These are phyloP conservation scores for Citrullus amarus DNA, from an alignment of 306 rosid species.

Conservation along the genomic window DNA sequence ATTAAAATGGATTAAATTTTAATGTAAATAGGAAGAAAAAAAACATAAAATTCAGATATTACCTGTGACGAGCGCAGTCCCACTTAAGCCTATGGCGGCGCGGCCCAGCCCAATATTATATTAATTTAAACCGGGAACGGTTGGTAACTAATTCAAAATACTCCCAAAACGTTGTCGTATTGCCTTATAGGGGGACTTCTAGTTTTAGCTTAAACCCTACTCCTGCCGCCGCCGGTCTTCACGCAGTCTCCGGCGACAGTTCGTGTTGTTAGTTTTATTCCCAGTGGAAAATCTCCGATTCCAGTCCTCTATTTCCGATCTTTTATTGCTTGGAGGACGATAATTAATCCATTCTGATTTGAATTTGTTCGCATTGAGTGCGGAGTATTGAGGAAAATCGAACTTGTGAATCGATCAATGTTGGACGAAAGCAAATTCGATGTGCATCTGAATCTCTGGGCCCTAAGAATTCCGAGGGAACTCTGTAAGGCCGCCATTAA, in stretches of 20 bases:
- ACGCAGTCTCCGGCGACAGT: neutral
- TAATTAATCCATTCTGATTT: neutral
- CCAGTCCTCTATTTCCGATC: neutral
- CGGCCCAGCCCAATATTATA: neutral
- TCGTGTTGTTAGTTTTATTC: neutral
- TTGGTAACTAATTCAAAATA: neutral
- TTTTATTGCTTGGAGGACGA: neutral
- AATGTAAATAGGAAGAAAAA: no score
- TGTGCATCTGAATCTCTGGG: constrained; percentile 48
- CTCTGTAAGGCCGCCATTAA: constrained; percentile 61
- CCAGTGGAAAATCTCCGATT: neutral
- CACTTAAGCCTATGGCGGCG: neutral
- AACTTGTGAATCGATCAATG: constrained; percentile 19
- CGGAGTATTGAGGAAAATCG: neutral
- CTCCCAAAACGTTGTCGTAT: neutral
- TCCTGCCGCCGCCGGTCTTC: neutral
- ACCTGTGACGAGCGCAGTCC: neutral
- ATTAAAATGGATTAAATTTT: no score
- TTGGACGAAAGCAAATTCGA: constrained; percentile 67
- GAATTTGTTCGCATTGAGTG: neutral
- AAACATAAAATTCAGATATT: no score
- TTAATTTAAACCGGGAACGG: neutral
- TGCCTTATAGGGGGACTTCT: neutral
- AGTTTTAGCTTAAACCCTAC: neutral
- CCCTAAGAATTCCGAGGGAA: constrained; percentile 85